Percentiles rank a stretch among this genome's conserved stretches.
Conservation (phyloP, 2,329 filamentous ascomycete species). For the Penicillium sp. region DNA sequence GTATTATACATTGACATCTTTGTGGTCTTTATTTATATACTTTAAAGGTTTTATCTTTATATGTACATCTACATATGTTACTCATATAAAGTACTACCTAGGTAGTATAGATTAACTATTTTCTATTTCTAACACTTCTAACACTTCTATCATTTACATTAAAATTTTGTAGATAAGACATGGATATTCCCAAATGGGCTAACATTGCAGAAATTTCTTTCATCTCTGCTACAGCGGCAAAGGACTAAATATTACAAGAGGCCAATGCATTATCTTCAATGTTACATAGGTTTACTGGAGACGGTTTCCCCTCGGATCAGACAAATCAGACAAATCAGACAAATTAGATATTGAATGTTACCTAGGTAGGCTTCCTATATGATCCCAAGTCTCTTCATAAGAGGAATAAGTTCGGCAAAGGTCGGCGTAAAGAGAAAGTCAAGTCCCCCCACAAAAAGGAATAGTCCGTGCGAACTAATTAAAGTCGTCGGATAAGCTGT, state of each 20-base stretch:
- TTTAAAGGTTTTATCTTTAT: no score
- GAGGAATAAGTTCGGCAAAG: background rate
- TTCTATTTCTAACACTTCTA: no score
- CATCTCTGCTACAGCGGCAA: background rate
- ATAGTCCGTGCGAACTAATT: constrained; percentile 11
- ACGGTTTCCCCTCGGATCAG: background rate
- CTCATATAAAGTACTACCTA: no score
- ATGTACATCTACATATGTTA: no score
- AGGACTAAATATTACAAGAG: background rate
- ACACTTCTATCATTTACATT: no score
- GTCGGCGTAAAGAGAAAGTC: background rate
- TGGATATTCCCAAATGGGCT: background rate
- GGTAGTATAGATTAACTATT: no score
- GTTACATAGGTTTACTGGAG: no score
- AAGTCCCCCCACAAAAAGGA: background rate
- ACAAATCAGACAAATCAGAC: background rate
- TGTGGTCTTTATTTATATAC: no score
- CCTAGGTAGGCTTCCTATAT: background rate
- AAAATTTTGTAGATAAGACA: background rate
- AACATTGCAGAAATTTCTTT: background rate
- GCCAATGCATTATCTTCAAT: background rate
- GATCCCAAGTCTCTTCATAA: background rate
- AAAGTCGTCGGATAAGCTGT: constrained; percentile 31
- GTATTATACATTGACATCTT: no score
- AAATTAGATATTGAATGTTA: background rate